These are phyloP conservation scores for Fusarium chuoi DNA, from an alignment of 2,329 filamentous ascomycete genomes.

Conservation along the genomic window DNA sequence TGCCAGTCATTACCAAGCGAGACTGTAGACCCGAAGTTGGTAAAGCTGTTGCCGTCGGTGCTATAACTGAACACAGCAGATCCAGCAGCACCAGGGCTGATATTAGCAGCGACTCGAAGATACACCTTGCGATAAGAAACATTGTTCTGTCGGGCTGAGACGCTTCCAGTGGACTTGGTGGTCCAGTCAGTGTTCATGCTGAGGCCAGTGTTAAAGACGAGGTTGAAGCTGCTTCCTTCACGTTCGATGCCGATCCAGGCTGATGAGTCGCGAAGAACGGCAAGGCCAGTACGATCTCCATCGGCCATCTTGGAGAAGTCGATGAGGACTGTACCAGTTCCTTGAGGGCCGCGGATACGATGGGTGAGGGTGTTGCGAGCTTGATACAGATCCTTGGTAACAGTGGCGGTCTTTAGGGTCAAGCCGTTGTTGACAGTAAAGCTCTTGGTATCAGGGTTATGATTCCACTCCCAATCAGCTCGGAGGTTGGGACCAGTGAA, in stretches of 20 bases:
- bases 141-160: not conserved
- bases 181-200: conserved; percentile 11
- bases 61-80: conserved; percentile 13
- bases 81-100: not conserved
- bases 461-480: conserved; percentile 16
- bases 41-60: not conserved
- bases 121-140: conserved; percentile 10
- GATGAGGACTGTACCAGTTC: not conserved
- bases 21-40: not conserved
- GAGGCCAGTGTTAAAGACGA: not conserved
- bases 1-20: conserved; percentile 12
- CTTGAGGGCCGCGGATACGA: conserved; percentile 2
- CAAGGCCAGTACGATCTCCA: not conserved
- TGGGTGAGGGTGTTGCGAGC: conserved; percentile 10
- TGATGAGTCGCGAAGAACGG: conserved; percentile 2
- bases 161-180: conserved; percentile 3
- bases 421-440: conserved; percentile 10
- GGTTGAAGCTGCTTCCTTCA: conserved; percentile 6
- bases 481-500: conserved; percentile 1
- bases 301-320: conserved; percentile 15
- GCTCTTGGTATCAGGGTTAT: conserved; percentile 4
- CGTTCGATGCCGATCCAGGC: conserved; percentile 13
- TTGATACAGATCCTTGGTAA: conserved; percentile 13
- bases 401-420: conserved; percentile 1
- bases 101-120: not conserved